Evolutionary conservation across 1,284 basidiomycete genomes (phyloP), one percentile per base, ranked within the genome.

Genomic region (Ganoderma lingzhi): DNA sequence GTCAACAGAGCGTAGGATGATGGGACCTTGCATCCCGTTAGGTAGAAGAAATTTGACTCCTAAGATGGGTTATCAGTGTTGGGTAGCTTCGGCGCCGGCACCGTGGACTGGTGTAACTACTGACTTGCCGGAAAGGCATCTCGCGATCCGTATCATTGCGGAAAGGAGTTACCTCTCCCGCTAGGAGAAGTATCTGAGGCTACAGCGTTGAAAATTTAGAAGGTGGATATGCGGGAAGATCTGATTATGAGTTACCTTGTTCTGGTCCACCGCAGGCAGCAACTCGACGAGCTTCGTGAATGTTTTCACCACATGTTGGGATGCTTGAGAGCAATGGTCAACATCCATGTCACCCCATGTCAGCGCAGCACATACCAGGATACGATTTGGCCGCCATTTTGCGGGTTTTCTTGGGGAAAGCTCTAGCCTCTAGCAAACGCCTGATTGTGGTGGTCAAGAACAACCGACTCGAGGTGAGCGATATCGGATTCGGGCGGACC

Each of bases 61-160:
- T 90, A 80, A 45, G 55, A 19, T 30, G 23, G 19, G 51, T 17
- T 9, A 17, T 53, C 15, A 37, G 10, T 15, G 6, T 55, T 12
- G 55, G 55, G 2, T 61, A 30, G 2, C 19, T 39, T 19, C 23
- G 2, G 37, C 32, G 30, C 48, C 45, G 19, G 37, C 32, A 37
- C 48, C 45, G 19, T 32, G 41, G 28, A 12, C 28, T 39, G 17
- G 19, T 56, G 39, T 17, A 28, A 32, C 45, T 39, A 41, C 76
- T 17, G 19, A 81, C 82, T 84, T 85, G 83, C 74, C 90, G 90
- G 79, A 95, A 96, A 1, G 85, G 80, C 61, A 95, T 83, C 81
- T 96, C 95, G 63, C 95, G 88, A 79, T 98, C 96, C 3, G 96
- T 97, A 78, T 97, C 95, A 79, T 96, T 90, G 68, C 95, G 85